phyloP scores from a whole-genome alignment of 805 yeast species.

The Yamadazyma phyllophila region DNA sequence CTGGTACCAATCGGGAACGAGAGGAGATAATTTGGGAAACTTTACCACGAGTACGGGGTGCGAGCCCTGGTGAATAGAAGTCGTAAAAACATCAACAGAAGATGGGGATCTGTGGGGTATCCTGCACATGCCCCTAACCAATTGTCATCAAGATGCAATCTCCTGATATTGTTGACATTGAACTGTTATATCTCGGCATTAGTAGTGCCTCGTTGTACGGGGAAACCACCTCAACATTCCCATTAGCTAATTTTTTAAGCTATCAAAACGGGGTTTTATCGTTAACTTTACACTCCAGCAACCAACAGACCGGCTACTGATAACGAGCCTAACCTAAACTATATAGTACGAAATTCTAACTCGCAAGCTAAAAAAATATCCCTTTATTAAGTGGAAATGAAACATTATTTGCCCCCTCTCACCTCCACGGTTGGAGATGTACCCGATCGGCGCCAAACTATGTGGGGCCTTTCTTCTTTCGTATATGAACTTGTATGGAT shows the following conservation, averaged over 20 bases:
- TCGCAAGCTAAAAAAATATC: too few relatives aligned
- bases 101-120: background rate
- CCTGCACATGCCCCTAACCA: background rate
- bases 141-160: background rate
- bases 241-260: too few relatives aligned
- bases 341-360: too few relatives aligned
- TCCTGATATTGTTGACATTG: background rate
- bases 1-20: background rate
- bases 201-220: background rate
- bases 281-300: too few relatives aligned
- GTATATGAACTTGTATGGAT: background rate
- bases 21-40: background rate
- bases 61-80: background rate
- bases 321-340: too few relatives aligned
- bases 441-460: background rate
- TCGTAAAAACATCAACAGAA: background rate
- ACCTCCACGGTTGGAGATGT: background rate
- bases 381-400: too few relatives aligned
- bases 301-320: too few relatives aligned
- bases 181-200: background rate
- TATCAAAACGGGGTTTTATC: too few relatives aligned
- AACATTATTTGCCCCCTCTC: background rate
- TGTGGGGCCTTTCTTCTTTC: slow-evolving; percentile 3
- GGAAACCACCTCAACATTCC: background rate
- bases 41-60: background rate